Conservation (phyloP, 805 yeast species). For the Zygosaccharomyces gambellarensis region DNA sequence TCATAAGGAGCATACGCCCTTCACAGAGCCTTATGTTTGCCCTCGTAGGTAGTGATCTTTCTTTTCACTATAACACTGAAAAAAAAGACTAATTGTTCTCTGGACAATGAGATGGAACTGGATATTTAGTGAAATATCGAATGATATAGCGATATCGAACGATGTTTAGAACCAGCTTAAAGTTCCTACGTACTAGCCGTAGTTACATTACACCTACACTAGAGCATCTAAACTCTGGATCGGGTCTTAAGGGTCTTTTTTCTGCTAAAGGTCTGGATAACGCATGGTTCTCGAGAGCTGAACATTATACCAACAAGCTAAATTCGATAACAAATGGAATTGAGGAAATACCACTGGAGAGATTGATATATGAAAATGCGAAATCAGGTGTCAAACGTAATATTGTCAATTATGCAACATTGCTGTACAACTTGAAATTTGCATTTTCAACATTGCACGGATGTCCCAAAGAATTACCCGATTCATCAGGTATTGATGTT, state of each 20-base stretch:
- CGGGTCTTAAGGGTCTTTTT: conserved; percentile 48
- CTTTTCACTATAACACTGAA: not conserved
- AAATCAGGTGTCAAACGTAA: conserved; percentile 31
- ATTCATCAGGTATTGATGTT: conserved; percentile 20
- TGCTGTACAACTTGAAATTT: conserved; percentile 37
- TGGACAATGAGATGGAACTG: not conserved
- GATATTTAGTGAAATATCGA: not conserved
- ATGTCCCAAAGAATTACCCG: conserved; percentile 16
- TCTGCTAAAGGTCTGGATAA: conserved; percentile 44
- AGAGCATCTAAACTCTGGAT: conserved; percentile 25
- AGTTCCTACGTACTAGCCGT: not conserved
- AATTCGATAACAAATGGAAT: conserved; percentile 33
- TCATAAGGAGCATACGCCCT: too few species aligned
- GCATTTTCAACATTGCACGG: conserved; percentile 35
- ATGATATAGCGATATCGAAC: not conserved
- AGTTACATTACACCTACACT: conserved; percentile 22
- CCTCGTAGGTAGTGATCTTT: too few species aligned
- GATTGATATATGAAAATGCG: conserved; percentile 28
- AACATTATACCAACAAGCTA: conserved; percentile 37
- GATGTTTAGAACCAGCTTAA: not conserved
- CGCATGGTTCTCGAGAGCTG: conserved; percentile 47
- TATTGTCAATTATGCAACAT: conserved; percentile 38
- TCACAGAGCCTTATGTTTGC: too few species aligned
- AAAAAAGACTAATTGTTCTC: not conserved
- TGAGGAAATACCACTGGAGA: conserved; percentile 25